Evolutionary conservation across 1,139 yeast species (phyloP).

Genomic region (Groenewaldozyma sp.): DNA sequence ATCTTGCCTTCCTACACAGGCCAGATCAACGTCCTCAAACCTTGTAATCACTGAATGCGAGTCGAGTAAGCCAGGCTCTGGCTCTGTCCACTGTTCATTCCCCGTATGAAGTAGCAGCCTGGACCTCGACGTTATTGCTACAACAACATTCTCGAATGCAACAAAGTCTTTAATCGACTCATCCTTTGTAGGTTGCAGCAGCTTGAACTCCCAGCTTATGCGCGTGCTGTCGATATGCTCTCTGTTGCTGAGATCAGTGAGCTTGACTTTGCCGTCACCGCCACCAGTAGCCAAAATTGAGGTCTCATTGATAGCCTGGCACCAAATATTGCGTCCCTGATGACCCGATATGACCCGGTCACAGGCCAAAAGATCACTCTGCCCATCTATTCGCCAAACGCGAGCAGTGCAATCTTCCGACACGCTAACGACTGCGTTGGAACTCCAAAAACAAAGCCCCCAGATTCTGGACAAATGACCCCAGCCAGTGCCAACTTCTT

Average conservation of each 20-base stretch:
- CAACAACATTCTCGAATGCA: conserved; percentile 34
- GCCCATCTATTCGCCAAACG: conserved; percentile 45
- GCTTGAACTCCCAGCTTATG: conserved; percentile 25
- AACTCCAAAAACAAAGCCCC: conserved; percentile 54
- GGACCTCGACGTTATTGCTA: conserved; percentile 59
- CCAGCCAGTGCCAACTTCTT: conserved; percentile 74
- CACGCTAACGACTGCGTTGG: conserved; percentile 44
- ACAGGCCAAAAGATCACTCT: conserved; percentile 32
- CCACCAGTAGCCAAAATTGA: conserved; percentile 61
- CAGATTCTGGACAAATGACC: conserved; percentile 95
- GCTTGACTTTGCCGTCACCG: conserved; percentile 72
- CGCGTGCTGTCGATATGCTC: conserved; percentile 25
- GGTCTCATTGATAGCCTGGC: conserved; percentile 48
- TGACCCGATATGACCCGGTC: conserved; percentile 54
- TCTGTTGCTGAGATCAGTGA: conserved; percentile 42
- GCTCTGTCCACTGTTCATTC: conserved; percentile 29
- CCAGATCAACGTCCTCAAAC: conserved; percentile 34
- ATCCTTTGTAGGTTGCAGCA: conserved; percentile 28
- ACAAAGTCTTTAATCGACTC: conserved; percentile 59
- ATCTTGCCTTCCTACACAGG: conserved; percentile 42
- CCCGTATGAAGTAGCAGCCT: conserved; percentile 29
- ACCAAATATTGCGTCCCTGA: conserved; percentile 83
- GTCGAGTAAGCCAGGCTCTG: conserved; percentile 31
- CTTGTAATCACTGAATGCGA: conserved; percentile 40
- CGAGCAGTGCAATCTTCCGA: conserved; percentile 92